phyloP scores from a whole-genome alignment of 2,329 filamentous ascomycete species.

The Anisogramma anomala region DNA sequence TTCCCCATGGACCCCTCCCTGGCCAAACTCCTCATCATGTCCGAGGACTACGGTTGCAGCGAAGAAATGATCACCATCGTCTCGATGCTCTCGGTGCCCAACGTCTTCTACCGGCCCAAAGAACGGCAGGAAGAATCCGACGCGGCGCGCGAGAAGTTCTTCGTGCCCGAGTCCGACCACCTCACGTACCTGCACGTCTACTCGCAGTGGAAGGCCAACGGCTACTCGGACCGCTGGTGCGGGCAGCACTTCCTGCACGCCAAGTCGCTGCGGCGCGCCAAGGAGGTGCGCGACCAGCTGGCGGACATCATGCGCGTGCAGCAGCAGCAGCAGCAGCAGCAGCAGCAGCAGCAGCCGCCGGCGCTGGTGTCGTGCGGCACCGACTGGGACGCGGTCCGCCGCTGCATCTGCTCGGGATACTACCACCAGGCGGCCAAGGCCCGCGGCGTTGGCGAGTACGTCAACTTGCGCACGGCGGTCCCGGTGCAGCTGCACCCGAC shows the following conservation, averaged over 20 bases:
- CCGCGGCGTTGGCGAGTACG: slow-evolving; percentile 93
- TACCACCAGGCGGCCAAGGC: slow-evolving; percentile 96
- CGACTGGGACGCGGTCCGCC: slow-evolving; percentile 91
- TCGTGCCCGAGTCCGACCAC: slow-evolving; percentile 95
- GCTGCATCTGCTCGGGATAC: slow-evolving; percentile 95
- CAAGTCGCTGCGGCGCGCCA: slow-evolving; percentile 83
- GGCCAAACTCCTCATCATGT: slow-evolving; percentile 87
- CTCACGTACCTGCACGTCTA: slow-evolving; percentile 93
- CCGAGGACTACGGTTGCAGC: slow-evolving; percentile 79
- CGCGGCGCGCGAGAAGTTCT: slow-evolving; percentile 91
- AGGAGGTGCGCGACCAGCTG: slow-evolving; percentile 89
- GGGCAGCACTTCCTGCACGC: slow-evolving; percentile 85
- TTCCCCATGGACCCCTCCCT: slow-evolving; percentile 97
- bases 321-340: too few species aligned
- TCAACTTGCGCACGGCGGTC: slow-evolving; percentile 89
- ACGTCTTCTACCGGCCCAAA: slow-evolving; percentile 92
- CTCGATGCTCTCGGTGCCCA: slow-evolving; percentile 93
- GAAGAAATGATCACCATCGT: slow-evolving; percentile 99
- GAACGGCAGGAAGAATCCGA: slow-evolving; percentile 96
- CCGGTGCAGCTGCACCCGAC: slow-evolving; percentile 92
- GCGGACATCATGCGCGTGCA: slow-evolving; percentile 89
- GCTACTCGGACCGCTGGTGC: slow-evolving; percentile 84
- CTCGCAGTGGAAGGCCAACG: slow-evolving; percentile 87
- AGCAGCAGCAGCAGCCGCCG: too few species aligned
- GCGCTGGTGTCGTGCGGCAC: slow-evolving; percentile 76